Evolutionary conservation across 169 alveolate species (phyloP), one percentile per base, ranked within the genome.

Genomic region (Eimeria acervulina): DNA sequence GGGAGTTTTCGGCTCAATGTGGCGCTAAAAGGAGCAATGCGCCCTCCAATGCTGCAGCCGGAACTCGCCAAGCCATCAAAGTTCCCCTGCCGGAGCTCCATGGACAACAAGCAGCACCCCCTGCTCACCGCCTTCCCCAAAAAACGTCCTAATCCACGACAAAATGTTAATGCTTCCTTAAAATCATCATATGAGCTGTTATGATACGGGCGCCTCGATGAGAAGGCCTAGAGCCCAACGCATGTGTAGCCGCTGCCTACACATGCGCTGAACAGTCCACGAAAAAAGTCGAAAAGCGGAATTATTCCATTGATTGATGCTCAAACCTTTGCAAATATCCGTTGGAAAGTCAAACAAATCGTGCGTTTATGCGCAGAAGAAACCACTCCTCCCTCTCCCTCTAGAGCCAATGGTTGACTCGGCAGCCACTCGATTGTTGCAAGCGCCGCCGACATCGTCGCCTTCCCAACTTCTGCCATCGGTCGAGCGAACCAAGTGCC

Each of bases 241-340:
- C 81, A 70, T 70, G 81, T 70, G 81, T 28, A 52, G 91, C 91
- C 52, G 52, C 74, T 83, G 91, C 91, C 74, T 52, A 52, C 88
- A 78, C 88, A 83, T 52, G 91, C 74, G 91, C 26, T 38, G 91
- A 74, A 33, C 40, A 47, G 51, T 83, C 38, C 19, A 52, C 15
- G 74, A 33, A 12, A 36, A 83, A 83, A 3, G 19, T 8, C 19
- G 52, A 28, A 52, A 33, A 83, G 31, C 15, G 44, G 51, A 28
- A 8, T 47, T 26, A 61, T 28, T 51, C 74, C 17, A 44, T 17
- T 17, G 10, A 10, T 78, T 26, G 55, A 42, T 78, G 63, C 33
- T 26, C 63, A 78, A 19, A 21, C 26, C 2, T 44, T 78, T 42
- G 8, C 36, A 78, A 42, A 40, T 40, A 26, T 78, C 23, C 88